Evolutionary conservation across 257 asterid species (phyloP), one percentile per base, ranked within the genome.

Genomic region (Solanum bukasovii): DNA sequence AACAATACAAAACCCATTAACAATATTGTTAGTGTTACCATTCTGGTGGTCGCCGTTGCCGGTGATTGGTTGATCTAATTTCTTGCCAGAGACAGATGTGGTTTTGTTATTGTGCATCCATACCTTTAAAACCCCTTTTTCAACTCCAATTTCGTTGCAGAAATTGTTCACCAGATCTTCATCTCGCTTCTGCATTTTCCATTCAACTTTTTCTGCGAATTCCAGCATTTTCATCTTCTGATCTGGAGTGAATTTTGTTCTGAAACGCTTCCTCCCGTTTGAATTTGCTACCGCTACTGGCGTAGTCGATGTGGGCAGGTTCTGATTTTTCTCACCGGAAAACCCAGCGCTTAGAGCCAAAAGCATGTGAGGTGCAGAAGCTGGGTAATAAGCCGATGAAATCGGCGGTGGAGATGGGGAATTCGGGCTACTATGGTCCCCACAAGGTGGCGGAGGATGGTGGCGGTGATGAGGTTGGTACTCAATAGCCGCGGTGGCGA

Each of bases 381-480:
- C 96, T 91, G 85, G 85, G 70, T 94, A 96, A 93, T 95, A 95
- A 10, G 97, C 90, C 10, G 98, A 94, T 5, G 99, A 96, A 93
- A 96, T 96, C 92, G 98, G 99, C 67, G 98, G 99, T 1, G 98
- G 99, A 0, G 99, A 96, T 0, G 96, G 96, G 0, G 99, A 96
- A 42, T 93, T 92, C 3, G 98, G 98, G 86, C 94, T 92, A 88
- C 93, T 89, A 84, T 89, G 89, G 23, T 88, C 88, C 9, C 91
- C 93, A 3, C 84, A 86, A 0, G 85, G 88, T 6, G 92, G 93
- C 1, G 94, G 98, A 1, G 98, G 99, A 87, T 92, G 99, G 94
- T 95, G 98, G 90, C 98, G 98, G 94, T 95, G 96, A 94, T 90
- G 98, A 5, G 98, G 97, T 61, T 93, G 96, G 94, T 93, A 96